These are phyloP conservation scores for Ophiostoma tasmaniense DNA, from an alignment of 2,329 filamentous ascomycete species.

Conservation along the genomic window DNA sequence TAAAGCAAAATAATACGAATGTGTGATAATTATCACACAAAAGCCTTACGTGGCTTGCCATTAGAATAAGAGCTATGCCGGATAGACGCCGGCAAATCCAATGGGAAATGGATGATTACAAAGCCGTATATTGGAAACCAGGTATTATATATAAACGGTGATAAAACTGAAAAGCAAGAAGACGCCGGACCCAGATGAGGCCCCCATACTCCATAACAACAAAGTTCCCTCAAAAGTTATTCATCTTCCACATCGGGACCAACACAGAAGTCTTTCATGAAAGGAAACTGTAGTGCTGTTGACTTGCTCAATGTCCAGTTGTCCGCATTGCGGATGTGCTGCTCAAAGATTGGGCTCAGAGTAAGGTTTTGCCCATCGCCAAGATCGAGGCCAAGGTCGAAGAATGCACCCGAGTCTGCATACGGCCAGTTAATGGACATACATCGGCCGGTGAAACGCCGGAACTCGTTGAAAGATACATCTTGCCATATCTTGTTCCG, in stretches of 20 bases:
- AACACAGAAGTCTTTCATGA: slow-evolving; percentile 5
- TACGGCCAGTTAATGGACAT: slow-evolving; percentile 19
- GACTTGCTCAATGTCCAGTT: slow-evolving; percentile 14
- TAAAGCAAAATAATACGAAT: no score
- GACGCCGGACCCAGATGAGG: neutral
- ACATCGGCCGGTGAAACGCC: slow-evolving; percentile 2
- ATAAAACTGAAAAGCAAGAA: neutral
- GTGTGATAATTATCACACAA: no score
- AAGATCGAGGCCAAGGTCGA: slow-evolving; percentile 9
- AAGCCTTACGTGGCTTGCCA: no score
- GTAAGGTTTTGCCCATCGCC: slow-evolving; percentile 14
- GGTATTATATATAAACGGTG: neutral
- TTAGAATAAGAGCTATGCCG: no score
- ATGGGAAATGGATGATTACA: neutral
- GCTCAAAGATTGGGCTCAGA: slow-evolving; percentile 16
- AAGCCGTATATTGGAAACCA: neutral
- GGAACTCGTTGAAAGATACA: slow-evolving; percentile 12
- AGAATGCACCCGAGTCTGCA: slow-evolving; percentile 13
- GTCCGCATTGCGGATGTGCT: slow-evolving; percentile 12
- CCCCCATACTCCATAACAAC: neutral
- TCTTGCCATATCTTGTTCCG: slow-evolving; percentile 7
- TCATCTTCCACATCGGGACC: neutral
- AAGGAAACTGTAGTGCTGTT: neutral
- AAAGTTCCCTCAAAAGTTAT: neutral
- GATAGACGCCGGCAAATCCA: no score